These are phyloP conservation scores for Chernovozyma aurita DNA, from an alignment of 1,139 yeast species.

Conservation along the genomic window DNA sequence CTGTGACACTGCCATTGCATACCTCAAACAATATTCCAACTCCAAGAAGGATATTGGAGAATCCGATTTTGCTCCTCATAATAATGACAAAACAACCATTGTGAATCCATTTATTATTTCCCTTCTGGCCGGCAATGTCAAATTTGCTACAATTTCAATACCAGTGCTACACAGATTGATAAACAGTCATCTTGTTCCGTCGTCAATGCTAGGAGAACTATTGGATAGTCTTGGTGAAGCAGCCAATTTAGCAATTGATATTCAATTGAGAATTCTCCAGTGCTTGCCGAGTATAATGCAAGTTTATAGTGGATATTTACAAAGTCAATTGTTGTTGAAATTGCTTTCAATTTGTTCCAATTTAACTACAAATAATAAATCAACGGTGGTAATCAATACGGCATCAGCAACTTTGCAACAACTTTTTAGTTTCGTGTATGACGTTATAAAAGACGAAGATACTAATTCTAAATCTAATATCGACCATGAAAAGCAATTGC, in stretches of 20 bases:
- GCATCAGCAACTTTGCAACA: constrained; percentile 94
- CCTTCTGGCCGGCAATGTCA: constrained; percentile 70
- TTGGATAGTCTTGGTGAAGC: constrained; percentile 70
- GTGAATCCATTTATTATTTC: constrained; percentile 69
- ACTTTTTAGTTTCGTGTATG: constrained; percentile 70
- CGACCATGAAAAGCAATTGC: background rate
- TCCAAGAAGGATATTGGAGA: constrained; percentile 11
- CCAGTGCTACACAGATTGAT: constrained; percentile 65
- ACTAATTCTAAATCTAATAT: constrained; percentile 6
- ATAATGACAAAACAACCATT: constrained; percentile 46
- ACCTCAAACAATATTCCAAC: constrained; percentile 15
- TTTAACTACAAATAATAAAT: constrained; percentile 63
- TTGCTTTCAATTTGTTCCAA: constrained; percentile 68
- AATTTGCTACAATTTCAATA: constrained; percentile 66
- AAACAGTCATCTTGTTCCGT: constrained; percentile 44
- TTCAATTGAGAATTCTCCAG: constrained; percentile 84
- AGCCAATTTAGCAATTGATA: constrained; percentile 71
- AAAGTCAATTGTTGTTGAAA: constrained; percentile 53
- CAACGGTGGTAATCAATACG: constrained; percentile 80
- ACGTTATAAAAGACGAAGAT: constrained; percentile 47
- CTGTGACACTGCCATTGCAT: constrained; percentile 56
- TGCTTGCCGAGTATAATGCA: constrained; percentile 72
- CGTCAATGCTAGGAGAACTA: constrained; percentile 32
- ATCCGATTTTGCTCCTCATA: constrained; percentile 15
- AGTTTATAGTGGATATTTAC: constrained; percentile 50